These are phyloP conservation scores for Aspergillus pseudoviridinutans DNA, from an alignment of 2,329 filamentous ascomycete species.

Conservation along the genomic window DNA sequence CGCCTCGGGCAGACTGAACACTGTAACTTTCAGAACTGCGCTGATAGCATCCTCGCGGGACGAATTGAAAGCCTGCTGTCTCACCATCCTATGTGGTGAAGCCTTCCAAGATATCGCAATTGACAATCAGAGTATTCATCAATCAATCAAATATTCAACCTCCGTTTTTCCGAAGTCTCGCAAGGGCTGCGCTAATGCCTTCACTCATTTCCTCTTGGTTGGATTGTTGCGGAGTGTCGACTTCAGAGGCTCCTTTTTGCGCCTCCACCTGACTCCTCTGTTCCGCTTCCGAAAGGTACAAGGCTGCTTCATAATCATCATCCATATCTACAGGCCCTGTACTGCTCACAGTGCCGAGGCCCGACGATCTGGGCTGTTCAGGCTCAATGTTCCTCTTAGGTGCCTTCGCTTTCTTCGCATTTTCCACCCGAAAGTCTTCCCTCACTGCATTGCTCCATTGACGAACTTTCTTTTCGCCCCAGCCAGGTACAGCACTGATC, in stretches of 20 bases:
- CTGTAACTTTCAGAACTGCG: not conserved
- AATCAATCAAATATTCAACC: conserved; percentile 16
- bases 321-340: conserved; percentile 16
- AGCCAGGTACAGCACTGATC: conserved; percentile 78
- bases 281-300: conserved; percentile 32
- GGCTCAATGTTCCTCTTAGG: conserved; percentile 21
- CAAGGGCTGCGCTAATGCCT: conserved; percentile 56
- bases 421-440: conserved; percentile 76
- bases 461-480: conserved; percentile 93
- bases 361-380: conserved; percentile 25
- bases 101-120: not conserved
- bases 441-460: conserved; percentile 77
- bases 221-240: conserved; percentile 10
- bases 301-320: conserved; percentile 49
- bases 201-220: conserved; percentile 47
- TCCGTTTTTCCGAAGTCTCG: conserved; percentile 47
- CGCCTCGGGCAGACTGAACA: not conserved
- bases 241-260: conserved; percentile 13
- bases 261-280: conserved; percentile 18
- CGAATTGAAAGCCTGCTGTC: not conserved
- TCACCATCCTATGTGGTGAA: not conserved
- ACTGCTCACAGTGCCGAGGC: conserved; percentile 16
- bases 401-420: conserved; percentile 57
- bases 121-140: not conserved
- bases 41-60: not conserved